phyloP scores from a whole-genome alignment of 202 grass and related monocot species.

The Saccharum hybrid region DNA sequence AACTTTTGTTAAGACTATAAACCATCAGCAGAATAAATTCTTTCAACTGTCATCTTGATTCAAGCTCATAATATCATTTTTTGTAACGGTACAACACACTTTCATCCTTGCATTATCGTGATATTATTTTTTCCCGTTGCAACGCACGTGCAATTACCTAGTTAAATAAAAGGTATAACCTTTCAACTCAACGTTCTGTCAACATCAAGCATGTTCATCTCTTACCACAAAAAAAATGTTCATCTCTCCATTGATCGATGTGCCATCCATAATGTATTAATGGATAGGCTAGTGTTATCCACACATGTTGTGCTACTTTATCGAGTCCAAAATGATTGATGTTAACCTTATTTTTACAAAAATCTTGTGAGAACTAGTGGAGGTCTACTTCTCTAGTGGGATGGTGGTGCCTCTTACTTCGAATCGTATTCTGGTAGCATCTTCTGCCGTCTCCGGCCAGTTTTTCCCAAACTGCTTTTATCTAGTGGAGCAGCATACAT shows the following conservation, averaged over 20 bases:
- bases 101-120: too few species aligned
- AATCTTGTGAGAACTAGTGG: background rate
- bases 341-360: conserved; percentile 5
- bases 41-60: too few species aligned
- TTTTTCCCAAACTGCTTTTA: background rate
- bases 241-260: conserved; percentile 13
- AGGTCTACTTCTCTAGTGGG: background rate
- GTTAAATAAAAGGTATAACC: too few species aligned
- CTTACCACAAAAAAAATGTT: too few species aligned
- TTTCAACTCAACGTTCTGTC: background rate
- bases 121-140: too few species aligned
- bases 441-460: background rate
- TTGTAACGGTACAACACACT: too few species aligned
- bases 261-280: conserved; percentile 5
- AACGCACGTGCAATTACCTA: too few species aligned
- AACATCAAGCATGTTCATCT: conserved; percentile 36
- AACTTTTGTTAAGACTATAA: too few species aligned
- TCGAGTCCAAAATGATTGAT: conserved; percentile 29
- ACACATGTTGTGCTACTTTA: too few species aligned
- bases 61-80: too few species aligned
- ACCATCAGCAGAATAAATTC: too few species aligned
- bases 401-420: background rate
- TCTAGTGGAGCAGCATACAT: background rate
- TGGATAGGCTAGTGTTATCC: too few species aligned
- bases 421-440: background rate